Percentiles rank a stretch among this genome's conserved stretches.
Evolutionary conservation across 306 rosid genomes (phyloP).

Genomic region (Corylus heterophylla): DNA sequence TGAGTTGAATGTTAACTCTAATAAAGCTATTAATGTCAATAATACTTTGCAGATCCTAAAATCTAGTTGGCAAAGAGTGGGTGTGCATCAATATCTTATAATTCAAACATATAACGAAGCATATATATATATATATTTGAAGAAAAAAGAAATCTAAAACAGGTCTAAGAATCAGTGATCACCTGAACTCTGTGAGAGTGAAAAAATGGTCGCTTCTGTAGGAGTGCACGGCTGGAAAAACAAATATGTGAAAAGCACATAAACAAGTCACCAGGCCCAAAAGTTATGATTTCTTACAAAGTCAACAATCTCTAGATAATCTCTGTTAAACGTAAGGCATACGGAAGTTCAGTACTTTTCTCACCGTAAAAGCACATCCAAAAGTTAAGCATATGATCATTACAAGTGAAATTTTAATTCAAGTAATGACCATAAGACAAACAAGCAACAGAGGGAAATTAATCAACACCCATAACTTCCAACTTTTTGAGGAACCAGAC

Average conservation of each 20-base stretch:
- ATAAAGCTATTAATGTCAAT: not conserved
- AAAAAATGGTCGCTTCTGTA: slow-evolving; percentile 96
- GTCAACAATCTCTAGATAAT: not conserved
- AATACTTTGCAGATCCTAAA: not conserved
- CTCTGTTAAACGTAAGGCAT: not conserved
- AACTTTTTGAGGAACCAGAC: not conserved
- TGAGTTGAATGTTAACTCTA: not conserved
- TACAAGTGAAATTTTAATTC: not conserved
- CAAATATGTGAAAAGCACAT: slow-evolving; percentile 21
- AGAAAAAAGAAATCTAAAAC: slow-evolving; percentile 17
- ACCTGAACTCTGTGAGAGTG: slow-evolving; percentile 99
- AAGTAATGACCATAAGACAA: slow-evolving; percentile 3
- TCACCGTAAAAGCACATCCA: no score
- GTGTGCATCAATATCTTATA: not conserved
- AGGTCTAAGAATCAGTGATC: slow-evolving; percentile 28
- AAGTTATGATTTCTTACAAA: not conserved
- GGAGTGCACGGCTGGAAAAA: slow-evolving; percentile 73
- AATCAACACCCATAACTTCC: not conserved
- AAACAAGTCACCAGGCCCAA: slow-evolving; percentile 27
- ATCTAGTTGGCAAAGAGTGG: not conserved
- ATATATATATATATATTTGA: slow-evolving; percentile 1
- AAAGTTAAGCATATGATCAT: not conserved
- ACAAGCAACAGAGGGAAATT: not conserved
- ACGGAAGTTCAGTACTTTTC: not conserved
- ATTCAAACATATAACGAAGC: slow-evolving; percentile 11